phyloP scores from a whole-genome alignment of 495 filamentous ascomycete genomes.

The Hypomontagnella submonticulosa region DNA sequence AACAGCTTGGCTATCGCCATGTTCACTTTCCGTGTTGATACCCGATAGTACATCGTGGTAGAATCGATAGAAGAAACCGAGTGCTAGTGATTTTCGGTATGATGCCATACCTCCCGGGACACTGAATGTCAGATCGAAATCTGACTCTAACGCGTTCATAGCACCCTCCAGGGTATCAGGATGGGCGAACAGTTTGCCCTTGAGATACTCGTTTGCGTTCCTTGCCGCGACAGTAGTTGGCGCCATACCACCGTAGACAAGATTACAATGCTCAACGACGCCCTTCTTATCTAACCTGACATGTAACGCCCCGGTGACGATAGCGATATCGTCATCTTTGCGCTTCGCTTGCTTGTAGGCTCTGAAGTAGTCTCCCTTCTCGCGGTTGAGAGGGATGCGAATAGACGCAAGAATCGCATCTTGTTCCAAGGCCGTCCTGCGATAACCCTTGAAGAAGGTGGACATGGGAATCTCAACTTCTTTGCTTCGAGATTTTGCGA shows the following conservation, averaged over 20 bases:
- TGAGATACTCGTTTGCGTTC: constrained; percentile 73
- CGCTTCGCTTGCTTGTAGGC: constrained; percentile 96
- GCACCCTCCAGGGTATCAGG: constrained; percentile 83
- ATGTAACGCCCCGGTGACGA: constrained; percentile 86
- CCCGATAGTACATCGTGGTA: constrained; percentile 73
- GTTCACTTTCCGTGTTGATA: constrained; percentile 53
- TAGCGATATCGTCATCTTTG: constrained; percentile 97
- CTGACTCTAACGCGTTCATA: constrained; percentile 86
- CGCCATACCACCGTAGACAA: constrained; percentile 93
- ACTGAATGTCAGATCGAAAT: constrained; percentile 86
- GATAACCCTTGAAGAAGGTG: constrained; percentile 91
- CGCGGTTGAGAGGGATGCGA: constrained; percentile 78
- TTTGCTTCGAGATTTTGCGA: constrained; percentile 77
- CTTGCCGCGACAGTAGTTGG: constrained; percentile 85
- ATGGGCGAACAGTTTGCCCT: constrained; percentile 82
- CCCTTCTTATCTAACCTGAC: constrained; percentile 73
- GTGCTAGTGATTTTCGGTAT: constrained; percentile 88
- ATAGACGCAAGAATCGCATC: constrained; percentile 88
- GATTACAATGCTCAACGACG: constrained; percentile 73
- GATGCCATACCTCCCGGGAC: constrained; percentile 97
- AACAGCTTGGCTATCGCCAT: constrained; percentile 69
- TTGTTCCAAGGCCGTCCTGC: constrained; percentile 81
- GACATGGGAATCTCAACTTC: constrained; percentile 89
- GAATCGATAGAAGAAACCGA: constrained; percentile 90
- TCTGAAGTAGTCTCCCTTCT: constrained; percentile 75